A percentile compares a stretch with the other conserved stretches of the same genome.
Conservation (phyloP, 495 filamentous ascomycete genomes). For the Aspergillus incahuasiensis region DNA sequence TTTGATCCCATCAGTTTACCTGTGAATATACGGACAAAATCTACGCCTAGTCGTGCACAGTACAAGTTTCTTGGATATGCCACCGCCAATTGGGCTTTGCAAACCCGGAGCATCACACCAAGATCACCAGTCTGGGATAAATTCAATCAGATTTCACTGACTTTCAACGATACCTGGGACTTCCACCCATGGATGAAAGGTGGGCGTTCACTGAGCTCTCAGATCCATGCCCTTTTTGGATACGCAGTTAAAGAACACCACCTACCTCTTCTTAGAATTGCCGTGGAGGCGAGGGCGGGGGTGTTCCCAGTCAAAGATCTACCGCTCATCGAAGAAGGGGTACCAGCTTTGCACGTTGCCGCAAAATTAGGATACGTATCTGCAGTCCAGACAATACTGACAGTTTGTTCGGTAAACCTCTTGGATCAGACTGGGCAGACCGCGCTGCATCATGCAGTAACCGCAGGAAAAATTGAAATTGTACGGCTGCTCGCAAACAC, state of each 20-base stretch:
- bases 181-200: slow-evolving; percentile 21
- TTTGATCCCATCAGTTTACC: no score
- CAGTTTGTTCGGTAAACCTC: background rate
- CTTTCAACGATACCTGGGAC: slow-evolving; percentile 23
- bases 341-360: slow-evolving; percentile 19
- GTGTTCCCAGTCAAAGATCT: background rate
- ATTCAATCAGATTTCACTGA: slow-evolving; percentile 10
- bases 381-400: background rate
- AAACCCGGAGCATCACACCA: no score
- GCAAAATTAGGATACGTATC: slow-evolving; percentile 13
- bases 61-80: no score
- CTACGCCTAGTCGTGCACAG: no score
- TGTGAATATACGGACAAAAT: no score
- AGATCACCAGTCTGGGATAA: slow-evolving; percentile 12
- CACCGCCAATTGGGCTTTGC: no score
- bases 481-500: background rate
- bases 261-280: slow-evolving; percentile 16
- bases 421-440: no score
- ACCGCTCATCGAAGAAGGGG: slow-evolving; percentile 14
- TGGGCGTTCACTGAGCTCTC: slow-evolving; percentile 19
- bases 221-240: slow-evolving; percentile 22
- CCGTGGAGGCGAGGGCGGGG: slow-evolving; percentile 1
- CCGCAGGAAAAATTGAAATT: background rate
- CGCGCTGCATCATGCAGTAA: slow-evolving; percentile 9
- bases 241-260: slow-evolving; percentile 22